Conservation (phyloP, 2,329 filamentous ascomycete species). For the Capronia americana region DNA sequence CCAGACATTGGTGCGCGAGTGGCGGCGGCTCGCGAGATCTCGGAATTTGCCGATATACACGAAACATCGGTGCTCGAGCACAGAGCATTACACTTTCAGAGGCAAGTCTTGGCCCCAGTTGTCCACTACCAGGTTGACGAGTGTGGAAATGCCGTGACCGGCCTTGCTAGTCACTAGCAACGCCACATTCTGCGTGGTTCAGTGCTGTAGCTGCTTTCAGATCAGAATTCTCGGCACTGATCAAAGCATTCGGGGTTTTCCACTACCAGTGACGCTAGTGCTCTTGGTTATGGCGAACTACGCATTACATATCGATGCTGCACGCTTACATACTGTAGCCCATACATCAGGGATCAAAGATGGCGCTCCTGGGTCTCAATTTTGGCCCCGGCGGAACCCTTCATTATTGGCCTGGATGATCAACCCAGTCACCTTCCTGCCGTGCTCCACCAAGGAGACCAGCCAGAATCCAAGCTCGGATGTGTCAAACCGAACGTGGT, state of each 20-base stretch:
- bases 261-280: neutral
- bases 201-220: neutral
- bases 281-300: neutral
- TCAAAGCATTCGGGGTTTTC: neutral
- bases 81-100: neutral
- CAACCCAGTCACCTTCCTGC: neutral
- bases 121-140: neutral
- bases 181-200: neutral
- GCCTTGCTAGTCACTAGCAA: neutral
- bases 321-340: neutral
- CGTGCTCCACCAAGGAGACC: neutral
- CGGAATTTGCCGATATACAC: neutral
- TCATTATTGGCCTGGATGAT: neutral
- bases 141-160: neutral
- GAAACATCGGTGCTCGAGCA: neutral
- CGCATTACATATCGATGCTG: neutral
- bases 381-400: neutral
- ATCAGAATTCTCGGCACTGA: neutral
- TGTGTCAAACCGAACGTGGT: constrained; percentile 3
- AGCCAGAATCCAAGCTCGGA: neutral
- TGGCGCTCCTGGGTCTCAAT: neutral
- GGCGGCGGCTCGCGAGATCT: neutral
- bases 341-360: neutral
- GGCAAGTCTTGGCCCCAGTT: neutral
- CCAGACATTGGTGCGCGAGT: neutral